A percentile compares a stretch with the other conserved stretches of the same genome.
phyloP scores from a whole-genome alignment of 495 filamentous ascomycete genomes.

The Hypoxylon crocopeplum region DNA sequence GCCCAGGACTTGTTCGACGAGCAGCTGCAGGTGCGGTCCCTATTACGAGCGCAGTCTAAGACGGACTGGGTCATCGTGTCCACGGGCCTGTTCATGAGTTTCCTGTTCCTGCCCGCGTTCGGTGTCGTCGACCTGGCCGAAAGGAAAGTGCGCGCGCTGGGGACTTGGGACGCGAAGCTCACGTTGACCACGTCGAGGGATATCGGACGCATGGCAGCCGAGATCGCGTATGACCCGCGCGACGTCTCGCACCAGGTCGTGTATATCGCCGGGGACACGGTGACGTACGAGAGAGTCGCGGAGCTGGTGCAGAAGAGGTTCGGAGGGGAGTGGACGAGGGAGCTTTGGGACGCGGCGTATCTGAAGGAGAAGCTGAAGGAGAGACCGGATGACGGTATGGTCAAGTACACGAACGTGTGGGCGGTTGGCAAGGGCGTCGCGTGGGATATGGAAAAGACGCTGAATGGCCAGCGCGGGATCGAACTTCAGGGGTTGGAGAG shows the following conservation, averaged over 20 bases:
- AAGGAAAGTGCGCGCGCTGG: conserved; percentile 56
- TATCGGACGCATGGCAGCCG: conserved; percentile 64
- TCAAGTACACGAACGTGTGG: conserved; percentile 68
- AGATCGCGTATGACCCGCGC: conserved; percentile 49
- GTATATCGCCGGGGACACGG: conserved; percentile 64
- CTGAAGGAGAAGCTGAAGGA: conserved; percentile 49
- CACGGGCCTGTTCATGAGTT: conserved; percentile 70
- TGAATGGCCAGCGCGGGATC: conserved; percentile 56
- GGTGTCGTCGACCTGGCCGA: conserved; percentile 57
- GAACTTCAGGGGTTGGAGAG: conserved; percentile 48
- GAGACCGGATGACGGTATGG: conserved; percentile 56
- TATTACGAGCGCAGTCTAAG: conserved; percentile 54
- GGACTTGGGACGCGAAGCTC: conserved; percentile 61
- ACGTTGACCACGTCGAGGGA: conserved; percentile 64
- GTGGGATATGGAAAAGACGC: conserved; percentile 60
- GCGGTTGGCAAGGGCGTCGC: conserved; percentile 61
- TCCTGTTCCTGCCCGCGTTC: conserved; percentile 64
- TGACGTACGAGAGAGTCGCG: conserved; percentile 60
- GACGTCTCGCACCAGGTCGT: conserved; percentile 49
- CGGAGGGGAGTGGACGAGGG: conserved; percentile 50
- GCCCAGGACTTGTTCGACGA: conserved; percentile 67
- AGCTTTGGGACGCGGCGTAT: conserved; percentile 50
- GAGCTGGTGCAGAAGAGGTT: conserved; percentile 53
- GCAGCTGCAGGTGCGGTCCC: conserved; percentile 62
- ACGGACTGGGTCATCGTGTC: conserved; percentile 65